Evolutionary conservation across 495 filamentous ascomycete species (phyloP), one percentile per base, ranked within the genome.

Genomic region (Hypoxylon crocopeplum): DNA sequence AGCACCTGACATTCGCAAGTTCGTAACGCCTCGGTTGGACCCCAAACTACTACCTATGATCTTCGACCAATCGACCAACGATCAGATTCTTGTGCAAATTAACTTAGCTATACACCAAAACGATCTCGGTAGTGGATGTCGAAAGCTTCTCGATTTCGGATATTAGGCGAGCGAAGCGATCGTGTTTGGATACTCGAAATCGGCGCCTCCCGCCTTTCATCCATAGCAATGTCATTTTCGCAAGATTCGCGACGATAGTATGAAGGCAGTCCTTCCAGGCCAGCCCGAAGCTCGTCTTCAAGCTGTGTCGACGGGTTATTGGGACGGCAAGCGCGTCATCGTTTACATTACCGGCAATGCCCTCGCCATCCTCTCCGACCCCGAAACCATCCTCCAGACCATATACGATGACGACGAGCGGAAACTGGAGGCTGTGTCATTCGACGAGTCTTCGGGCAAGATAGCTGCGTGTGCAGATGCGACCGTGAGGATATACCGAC

Each of bases 271-370:
- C 79, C 86, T 96, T 72, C 93, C 93, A 67, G 93, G 93, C 72
- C 86, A 86, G 83, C 93, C 93, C 72, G 86, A 87, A 84, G 82
- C 91, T 68, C 89, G 86, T 78, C 89, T 93, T 69, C 91, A 95
- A 82, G 91, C 92, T 77, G 80, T 97, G 79, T 88, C 84, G 67
- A 91, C 89, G 38, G 91, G 87, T 70, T 84, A 82, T 73, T 98
- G 93, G 93, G 82, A 90, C 66, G 83, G 82, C 59, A 80, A 84
- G 63, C 88, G 90, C 50, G 79, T 97, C 59, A 87, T 94, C 71
- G 93, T 97, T 56, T 98, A 97, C 73, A 89, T 97, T 53, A 92
- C 89, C 54, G 93, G 94, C 57, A 88, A 87, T 72, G 88, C 91
- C 54, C 81, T 98, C 55, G 82, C 92, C 40, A 86, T 98, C 67